A percentile compares a stretch with the other conserved stretches of the same genome.
Evolutionary conservation across 192 early-diverging fungal species (phyloP).

Genomic region (Paraglomus occultum): DNA sequence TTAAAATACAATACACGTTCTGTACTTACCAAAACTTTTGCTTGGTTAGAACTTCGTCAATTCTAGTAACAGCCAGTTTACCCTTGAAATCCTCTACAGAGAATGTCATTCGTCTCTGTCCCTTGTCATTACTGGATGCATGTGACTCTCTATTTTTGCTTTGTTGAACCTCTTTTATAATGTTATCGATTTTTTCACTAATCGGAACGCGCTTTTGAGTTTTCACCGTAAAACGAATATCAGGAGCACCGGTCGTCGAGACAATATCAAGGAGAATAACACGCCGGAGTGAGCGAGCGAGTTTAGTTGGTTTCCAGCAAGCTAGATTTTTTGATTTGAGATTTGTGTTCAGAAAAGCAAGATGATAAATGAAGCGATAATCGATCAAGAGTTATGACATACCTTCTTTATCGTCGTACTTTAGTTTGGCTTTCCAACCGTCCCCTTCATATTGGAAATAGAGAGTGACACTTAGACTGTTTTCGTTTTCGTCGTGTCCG

Average conservation of each 20-base stretch:
- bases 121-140: too few relatives aligned
- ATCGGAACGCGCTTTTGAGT: slow-evolving; percentile 12
- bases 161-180: not conserved
- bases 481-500: too few relatives aligned
- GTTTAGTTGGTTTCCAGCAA: slow-evolving; percentile 2
- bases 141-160: not conserved
- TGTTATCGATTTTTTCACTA: not conserved
- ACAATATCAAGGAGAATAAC: not conserved
- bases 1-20: too few relatives aligned
- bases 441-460: too few relatives aligned
- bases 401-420: too few relatives aligned
- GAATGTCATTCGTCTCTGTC: not conserved
- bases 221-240: slow-evolving; percentile 8
- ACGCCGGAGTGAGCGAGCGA: not conserved
- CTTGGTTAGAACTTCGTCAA: not conserved
- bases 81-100: not conserved
- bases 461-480: too few relatives aligned
- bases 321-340: too few relatives aligned
- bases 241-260: not conserved
- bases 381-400: too few relatives aligned
- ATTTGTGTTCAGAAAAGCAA: too few relatives aligned
- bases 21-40: not conserved
- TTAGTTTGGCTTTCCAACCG: too few relatives aligned
- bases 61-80: not conserved
- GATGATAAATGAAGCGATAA: too few relatives aligned